phyloP scores from a whole-genome alignment of 2,329 filamentous ascomycete species.

The Fusarium liriodendri region DNA sequence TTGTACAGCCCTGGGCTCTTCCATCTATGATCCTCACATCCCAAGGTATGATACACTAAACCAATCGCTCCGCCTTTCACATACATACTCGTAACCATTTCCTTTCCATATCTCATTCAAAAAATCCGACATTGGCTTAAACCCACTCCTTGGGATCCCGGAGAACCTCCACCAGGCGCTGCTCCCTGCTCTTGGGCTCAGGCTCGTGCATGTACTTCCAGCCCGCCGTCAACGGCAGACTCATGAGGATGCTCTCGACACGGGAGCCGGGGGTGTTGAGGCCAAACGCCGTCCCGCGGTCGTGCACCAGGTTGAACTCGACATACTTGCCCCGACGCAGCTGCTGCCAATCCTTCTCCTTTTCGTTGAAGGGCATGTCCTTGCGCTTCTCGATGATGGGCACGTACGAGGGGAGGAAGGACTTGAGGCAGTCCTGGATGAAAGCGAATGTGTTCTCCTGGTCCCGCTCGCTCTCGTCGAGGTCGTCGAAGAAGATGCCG shows the following conservation, averaged over 20 bases:
- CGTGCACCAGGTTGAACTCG: slow-evolving; percentile 98
- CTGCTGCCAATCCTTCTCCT: slow-evolving; percentile 97
- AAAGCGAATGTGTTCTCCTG: slow-evolving; percentile 92
- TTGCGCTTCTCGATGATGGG: slow-evolving; percentile 90
- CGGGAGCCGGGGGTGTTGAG: slow-evolving; percentile 91
- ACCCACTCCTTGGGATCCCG: slow-evolving; percentile 75
- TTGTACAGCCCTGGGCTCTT: slow-evolving; percentile 24
- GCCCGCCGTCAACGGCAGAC: slow-evolving; percentile 88
- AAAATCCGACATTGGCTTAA: slow-evolving; percentile 46
- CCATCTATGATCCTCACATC: slow-evolving; percentile 33
- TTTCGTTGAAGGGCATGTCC: slow-evolving; percentile 87
- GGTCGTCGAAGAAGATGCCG: slow-evolving; percentile 98
- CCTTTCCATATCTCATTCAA: neutral
- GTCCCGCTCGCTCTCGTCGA: slow-evolving; percentile 88
- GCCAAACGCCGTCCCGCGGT: slow-evolving; percentile 93
- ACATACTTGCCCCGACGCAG: slow-evolving; percentile 94
- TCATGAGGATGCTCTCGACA: slow-evolving; percentile 98
- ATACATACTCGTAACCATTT: slow-evolving; percentile 9
- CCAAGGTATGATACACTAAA: slow-evolving; percentile 37
- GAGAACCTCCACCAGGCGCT: slow-evolving; percentile 80
- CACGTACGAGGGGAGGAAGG: slow-evolving; percentile 90
- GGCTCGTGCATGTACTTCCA: slow-evolving; percentile 98
- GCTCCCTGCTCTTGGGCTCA: slow-evolving; percentile 79
- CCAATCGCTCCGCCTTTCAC: slow-evolving; percentile 25
- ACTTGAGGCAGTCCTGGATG: slow-evolving; percentile 83